phyloP scores from a whole-genome alignment of 1,284 basidiomycete genomes.

The Tetrapyrgos nigripes region DNA sequence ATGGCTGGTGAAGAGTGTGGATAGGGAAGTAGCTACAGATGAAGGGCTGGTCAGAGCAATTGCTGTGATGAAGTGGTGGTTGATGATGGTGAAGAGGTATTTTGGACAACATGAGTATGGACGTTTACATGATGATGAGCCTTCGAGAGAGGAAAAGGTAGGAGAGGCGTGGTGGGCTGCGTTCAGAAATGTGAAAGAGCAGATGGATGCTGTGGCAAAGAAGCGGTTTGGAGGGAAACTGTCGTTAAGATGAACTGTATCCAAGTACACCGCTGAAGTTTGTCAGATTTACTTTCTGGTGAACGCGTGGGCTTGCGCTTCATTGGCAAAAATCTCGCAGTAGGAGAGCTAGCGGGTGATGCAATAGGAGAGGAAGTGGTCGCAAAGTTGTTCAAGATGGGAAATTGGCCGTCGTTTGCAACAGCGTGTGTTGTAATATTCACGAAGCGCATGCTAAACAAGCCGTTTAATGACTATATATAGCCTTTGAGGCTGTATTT shows the following conservation, averaged over 20 bases:
- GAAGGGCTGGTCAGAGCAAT: constrained; percentile 72
- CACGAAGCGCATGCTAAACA: no score
- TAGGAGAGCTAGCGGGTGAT: no score
- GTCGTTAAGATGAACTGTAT: constrained; percentile 40
- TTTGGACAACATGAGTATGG: constrained; percentile 61
- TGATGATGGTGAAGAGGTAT: constrained; percentile 63
- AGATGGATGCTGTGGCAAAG: constrained; percentile 64
- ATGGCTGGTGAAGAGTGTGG: constrained; percentile 72
- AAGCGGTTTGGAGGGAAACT: constrained; percentile 74
- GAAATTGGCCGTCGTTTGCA: no score
- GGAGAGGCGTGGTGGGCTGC: constrained; percentile 80
- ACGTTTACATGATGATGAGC: constrained; percentile 34
- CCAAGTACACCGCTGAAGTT: background rate
- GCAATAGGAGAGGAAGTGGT: no score
- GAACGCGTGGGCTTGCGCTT: no score
- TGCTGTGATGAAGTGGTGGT: constrained; percentile 82
- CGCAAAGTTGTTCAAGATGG: no score
- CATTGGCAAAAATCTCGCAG: no score
- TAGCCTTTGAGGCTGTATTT: no score
- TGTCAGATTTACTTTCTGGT: background rate
- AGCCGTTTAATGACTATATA: no score
- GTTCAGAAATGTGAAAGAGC: constrained; percentile 66
- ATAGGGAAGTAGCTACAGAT: constrained; percentile 54
- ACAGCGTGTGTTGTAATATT: no score
- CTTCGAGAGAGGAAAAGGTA: constrained; percentile 41